These are phyloP conservation scores for Raphanus sativus DNA, from an alignment of 345 rosid species.

Conservation along the genomic window DNA sequence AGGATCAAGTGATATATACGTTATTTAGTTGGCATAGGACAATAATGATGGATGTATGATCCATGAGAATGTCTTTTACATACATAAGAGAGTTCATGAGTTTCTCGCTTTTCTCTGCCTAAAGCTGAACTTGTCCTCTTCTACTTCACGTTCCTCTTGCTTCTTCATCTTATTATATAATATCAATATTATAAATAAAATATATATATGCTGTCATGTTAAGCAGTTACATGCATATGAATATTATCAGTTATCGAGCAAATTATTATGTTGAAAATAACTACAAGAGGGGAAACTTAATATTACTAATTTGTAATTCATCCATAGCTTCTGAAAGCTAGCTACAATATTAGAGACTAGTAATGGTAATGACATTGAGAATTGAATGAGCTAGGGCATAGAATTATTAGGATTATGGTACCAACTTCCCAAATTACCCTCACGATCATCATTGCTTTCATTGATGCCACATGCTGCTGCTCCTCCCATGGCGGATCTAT, in stretches of 20 bases:
- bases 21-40: background rate
- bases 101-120: conserved; percentile 33
- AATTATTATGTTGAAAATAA: conserved; percentile 14
- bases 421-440: conserved; percentile 27
- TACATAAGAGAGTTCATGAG: conserved; percentile 33
- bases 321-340: conserved; percentile 20
- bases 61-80: conserved; percentile 18
- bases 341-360: conserved; percentile 22
- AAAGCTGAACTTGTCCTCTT: conserved; percentile 39
- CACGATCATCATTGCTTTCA: conserved; percentile 13
- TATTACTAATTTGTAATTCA: background rate
- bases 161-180: conserved; percentile 12
- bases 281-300: background rate
- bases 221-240: conserved; percentile 4
- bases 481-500: conserved; percentile 18
- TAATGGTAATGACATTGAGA: conserved; percentile 10
- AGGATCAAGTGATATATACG: background rate
- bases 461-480: conserved; percentile 22
- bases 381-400: conserved; percentile 4
- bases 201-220: background rate
- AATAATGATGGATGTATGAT: conserved; percentile 22
- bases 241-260: background rate
- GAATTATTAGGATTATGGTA: conserved; percentile 18
- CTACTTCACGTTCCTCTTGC: conserved; percentile 39
- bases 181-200: background rate